Evolutionary conservation across 1,284 basidiomycete genomes (phyloP).

Genomic region (Ustilago trichophora): DNA sequence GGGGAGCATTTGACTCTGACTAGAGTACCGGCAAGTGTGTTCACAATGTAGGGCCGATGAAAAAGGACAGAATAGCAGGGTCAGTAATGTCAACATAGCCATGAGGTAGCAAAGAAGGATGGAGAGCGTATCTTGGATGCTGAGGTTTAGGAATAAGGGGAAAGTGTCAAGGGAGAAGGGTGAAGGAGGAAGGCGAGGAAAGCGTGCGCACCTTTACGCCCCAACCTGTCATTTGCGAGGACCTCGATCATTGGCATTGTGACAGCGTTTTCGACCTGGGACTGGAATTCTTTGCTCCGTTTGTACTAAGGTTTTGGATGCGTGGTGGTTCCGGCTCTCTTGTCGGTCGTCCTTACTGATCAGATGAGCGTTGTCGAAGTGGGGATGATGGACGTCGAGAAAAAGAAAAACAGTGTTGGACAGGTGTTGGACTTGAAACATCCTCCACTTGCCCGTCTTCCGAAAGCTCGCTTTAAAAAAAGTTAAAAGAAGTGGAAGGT

Average conservation of each 20-base stretch:
- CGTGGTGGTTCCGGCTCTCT: no score
- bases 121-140: background rate
- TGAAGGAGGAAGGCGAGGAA: background rate
- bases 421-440: constrained; percentile 9
- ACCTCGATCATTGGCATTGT: constrained; percentile 74
- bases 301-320: no score
- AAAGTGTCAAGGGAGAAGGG: no score
- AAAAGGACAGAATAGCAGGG: background rate
- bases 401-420: background rate
- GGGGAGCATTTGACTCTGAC: constrained; percentile 69
- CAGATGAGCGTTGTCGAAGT: no score
- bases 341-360: no score
- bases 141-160: no score
- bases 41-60: no score
- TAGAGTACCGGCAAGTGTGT: constrained; percentile 6
- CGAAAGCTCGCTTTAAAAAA: background rate
- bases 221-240: constrained; percentile 95
- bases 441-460: constrained; percentile 23
- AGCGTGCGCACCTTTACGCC: constrained; percentile 80
- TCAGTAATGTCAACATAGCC: background rate
- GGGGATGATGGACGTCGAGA: background rate
- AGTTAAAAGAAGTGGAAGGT: constrained; percentile 47
- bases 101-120: background rate
- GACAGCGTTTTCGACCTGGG: no score
- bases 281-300: no score